Percentiles rank a stretch among this genome's conserved stretches.
phyloP scores from a whole-genome alignment of 1,284 basidiomycete species.

The Puccinia horiana region DNA sequence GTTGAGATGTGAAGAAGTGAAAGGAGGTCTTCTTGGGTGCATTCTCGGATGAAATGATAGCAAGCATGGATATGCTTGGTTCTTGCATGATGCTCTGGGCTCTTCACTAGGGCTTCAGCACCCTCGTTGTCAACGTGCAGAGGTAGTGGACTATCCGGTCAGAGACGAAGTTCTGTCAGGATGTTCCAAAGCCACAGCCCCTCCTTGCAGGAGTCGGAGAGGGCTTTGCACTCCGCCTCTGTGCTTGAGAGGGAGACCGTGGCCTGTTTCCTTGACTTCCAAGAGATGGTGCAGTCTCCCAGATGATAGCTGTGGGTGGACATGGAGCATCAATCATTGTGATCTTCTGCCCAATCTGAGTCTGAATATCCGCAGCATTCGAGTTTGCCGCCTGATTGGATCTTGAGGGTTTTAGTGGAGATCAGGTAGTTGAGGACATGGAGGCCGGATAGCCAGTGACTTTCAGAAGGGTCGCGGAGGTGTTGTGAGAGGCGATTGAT shows the following conservation, averaged over 20 bases:
- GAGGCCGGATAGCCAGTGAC: no score
- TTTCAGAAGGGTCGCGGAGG: no score
- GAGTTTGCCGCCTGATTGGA: background rate
- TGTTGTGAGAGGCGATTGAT: no score
- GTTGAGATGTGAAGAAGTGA: background rate
- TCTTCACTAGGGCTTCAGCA: no score
- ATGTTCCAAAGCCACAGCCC: slow-evolving; percentile 1
- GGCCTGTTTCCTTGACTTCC: no score
- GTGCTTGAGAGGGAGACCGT: no score
- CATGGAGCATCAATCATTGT: no score
- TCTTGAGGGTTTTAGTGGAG: background rate
- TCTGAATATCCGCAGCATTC: background rate
- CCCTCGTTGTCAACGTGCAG: no score
- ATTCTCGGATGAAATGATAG: slow-evolving; percentile 9
- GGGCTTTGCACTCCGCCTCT: no score
- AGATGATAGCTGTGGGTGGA: no score
- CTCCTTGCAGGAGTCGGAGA: slow-evolving; percentile 14
- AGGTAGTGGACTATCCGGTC: background rate
- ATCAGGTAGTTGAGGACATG: slow-evolving; percentile 14
- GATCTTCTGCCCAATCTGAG: slow-evolving; percentile 9
- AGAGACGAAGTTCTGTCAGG: slow-evolving; percentile 6
- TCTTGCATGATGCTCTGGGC: no score
- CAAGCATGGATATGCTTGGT: slow-evolving; percentile 12
- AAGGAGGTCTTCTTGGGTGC: background rate
- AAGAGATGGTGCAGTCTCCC: no score